A percentile compares a stretch with the other conserved stretches of the same genome.
Conservation (phyloP, 2,329 filamentous ascomycete genomes). For the Alternaria sp. region DNA sequence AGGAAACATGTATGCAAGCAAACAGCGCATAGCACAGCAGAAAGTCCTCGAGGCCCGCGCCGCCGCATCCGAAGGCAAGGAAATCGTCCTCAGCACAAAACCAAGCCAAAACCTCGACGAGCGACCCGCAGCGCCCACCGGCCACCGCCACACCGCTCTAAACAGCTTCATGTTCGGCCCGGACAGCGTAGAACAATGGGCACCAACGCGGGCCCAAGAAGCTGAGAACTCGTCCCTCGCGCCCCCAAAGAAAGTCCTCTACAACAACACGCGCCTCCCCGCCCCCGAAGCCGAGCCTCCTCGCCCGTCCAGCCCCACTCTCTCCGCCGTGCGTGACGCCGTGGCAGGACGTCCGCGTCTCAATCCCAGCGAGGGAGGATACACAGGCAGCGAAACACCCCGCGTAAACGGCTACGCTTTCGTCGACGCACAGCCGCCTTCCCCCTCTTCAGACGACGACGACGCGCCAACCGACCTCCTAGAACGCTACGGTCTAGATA, state of each 20-base stretch:
- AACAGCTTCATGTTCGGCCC: constrained; percentile 89
- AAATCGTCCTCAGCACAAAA: constrained; percentile 59
- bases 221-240: constrained; percentile 75
- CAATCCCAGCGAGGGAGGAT: constrained; percentile 67
- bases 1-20: constrained; percentile 77
- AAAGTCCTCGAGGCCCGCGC: constrained; percentile 73
- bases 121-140: constrained; percentile 76
- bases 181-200: constrained; percentile 64
- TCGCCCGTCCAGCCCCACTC: constrained; percentile 75
- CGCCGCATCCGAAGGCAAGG: constrained; percentile 43
- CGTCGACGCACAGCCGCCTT: constrained; percentile 90
- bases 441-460: constrained; percentile 63
- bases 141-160: constrained; percentile 73
- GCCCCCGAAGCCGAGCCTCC: constrained; percentile 36
- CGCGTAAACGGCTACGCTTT: constrained; percentile 93
- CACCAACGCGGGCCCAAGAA: constrained; percentile 67
- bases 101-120: constrained; percentile 67
- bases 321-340: constrained; percentile 82
- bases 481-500: constrained; percentile 52
- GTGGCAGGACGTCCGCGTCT: constrained; percentile 74
- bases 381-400: constrained; percentile 77
- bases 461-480: constrained; percentile 50
- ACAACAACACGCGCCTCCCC: constrained; percentile 83
- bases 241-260: constrained; percentile 76
- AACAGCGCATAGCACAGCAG: constrained; percentile 69